Percentiles rank a stretch among this genome's conserved stretches.
phyloP scores from a whole-genome alignment of 768 basidiomycete species.

The Agrocybe praecox region DNA sequence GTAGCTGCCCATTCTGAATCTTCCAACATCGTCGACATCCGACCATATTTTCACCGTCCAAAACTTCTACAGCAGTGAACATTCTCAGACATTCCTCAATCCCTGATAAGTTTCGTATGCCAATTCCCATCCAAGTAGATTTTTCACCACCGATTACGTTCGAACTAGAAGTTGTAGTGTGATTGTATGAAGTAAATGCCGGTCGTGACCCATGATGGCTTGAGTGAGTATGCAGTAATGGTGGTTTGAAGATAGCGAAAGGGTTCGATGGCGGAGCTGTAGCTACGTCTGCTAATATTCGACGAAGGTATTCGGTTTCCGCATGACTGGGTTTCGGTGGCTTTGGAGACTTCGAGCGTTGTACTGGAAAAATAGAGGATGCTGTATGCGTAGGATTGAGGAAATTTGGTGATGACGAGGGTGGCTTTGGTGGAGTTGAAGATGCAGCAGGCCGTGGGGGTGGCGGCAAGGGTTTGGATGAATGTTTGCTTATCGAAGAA shows the following conservation, averaged over 20 bases:
- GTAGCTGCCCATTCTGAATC: constrained; percentile 65
- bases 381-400: constrained; percentile 8
- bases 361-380: constrained; percentile 20
- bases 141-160: constrained; percentile 7
- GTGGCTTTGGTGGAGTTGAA: not conserved
- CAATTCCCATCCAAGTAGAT: constrained; percentile 42
- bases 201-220: constrained; percentile 5
- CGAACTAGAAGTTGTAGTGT: not conserved
- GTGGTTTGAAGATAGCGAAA: constrained; percentile 51
- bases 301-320: constrained; percentile 68
- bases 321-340: constrained; percentile 55
- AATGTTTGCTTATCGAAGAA: not conserved
- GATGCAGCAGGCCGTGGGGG: not conserved
- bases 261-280: constrained; percentile 39
- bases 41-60: constrained; percentile 94
- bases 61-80: constrained; percentile 92
- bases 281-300: constrained; percentile 66
- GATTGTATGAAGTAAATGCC: not conserved
- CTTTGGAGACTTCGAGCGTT: constrained; percentile 46
- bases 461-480: constrained; percentile 6
- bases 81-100: constrained; percentile 80
- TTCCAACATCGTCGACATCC: constrained; percentile 96
- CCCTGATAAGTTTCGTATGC: constrained; percentile 52
- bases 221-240: constrained; percentile 21
- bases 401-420: not conserved